Evolutionary conservation across 768 basidiomycete genomes (phyloP).

Genomic region (Grammothele lineata): DNA sequence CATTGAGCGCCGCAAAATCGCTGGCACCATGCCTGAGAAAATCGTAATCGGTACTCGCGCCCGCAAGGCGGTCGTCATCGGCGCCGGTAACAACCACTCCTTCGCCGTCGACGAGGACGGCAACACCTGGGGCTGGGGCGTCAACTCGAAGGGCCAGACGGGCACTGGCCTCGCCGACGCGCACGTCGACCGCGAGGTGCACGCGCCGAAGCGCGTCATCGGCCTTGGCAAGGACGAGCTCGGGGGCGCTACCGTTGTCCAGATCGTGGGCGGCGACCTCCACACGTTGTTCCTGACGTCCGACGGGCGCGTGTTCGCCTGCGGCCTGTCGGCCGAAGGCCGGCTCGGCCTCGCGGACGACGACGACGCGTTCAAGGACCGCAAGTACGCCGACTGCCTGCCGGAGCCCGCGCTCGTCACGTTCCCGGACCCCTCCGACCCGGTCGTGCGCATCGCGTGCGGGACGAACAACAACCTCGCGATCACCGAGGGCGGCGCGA

Average conservation of each 20-base stretch:
- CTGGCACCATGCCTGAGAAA: conserved; percentile 86
- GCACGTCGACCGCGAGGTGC: conserved; percentile 49
- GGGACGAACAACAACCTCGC: conserved; percentile 73
- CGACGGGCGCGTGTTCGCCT: conserved; percentile 79
- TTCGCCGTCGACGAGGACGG: conserved; percentile 87
- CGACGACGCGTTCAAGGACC: conserved; percentile 59
- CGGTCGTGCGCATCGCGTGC: conserved; percentile 59
- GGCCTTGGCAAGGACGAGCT: conserved; percentile 60
- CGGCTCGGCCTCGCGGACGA: conserved; percentile 79
- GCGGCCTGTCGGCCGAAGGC: conserved; percentile 79
- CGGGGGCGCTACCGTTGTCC: conserved; percentile 48
- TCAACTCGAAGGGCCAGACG: conserved; percentile 85
- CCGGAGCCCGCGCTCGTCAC: conserved; percentile 59
- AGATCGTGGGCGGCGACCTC: conserved; percentile 82
- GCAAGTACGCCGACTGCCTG: conserved; percentile 54
- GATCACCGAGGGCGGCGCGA: conserved; percentile 58
- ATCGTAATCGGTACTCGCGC: conserved; percentile 68
- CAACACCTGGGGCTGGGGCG: conserved; percentile 92
- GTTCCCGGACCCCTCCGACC: conserved; percentile 63
- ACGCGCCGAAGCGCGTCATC: conserved; percentile 59
- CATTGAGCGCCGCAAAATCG: conserved; percentile 81
- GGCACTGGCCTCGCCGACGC: conserved; percentile 51
- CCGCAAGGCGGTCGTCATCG: conserved; percentile 64
- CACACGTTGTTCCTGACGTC: conserved; percentile 88
- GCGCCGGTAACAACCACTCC: conserved; percentile 81